Evolutionary conservation across 495 filamentous ascomycete genomes (phyloP), one percentile per base, ranked within the genome.

Genomic region (Elasticomyces elasticus): DNA sequence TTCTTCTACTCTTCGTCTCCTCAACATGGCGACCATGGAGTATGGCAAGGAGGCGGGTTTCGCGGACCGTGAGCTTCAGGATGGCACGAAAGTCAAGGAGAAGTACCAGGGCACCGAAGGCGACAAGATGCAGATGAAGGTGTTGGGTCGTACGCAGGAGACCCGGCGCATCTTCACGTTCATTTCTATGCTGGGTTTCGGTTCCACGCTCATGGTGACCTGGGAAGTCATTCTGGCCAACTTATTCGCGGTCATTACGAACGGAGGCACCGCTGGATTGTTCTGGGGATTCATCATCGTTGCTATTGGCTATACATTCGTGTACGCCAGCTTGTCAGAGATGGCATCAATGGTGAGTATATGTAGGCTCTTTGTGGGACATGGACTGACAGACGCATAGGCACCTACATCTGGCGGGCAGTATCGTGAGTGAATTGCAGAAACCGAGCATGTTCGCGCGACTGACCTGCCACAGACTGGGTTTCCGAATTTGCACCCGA

Each of bases 161-260:
- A 22, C 15, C 26, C 47, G 71, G 72, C 72, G 76, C n/a, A 76
- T 70, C 45, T 78, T 76, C 48, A 68, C 70, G 0, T 66, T 75
- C 48, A 60, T 78, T 41, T 71, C 73, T 5, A 76, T 76, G 49
- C 52, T 78, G 24, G 75, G 72, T 0, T 78, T 79, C 43, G 71
- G 69, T 33, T 75, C 71, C 42, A 76, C 74, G 0, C 70, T 78
- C 49, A 64, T 78, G 37, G 66, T 69, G 15, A 78, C 74, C 12
- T 77, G 75, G 75, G 75, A 78, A 50, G 69, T 67, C 17, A 56
- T 73, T 33, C 49, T 73, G 58, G 66, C 51, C 4, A 42, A 20
- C 77, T 27, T 62, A 63, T 4, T 49, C 9, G 63, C 66, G 37
- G 27, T 27, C 31, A 27, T 52, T 9, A 46, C 27, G 23, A 46